Evolutionary conservation across 192 early-diverging fungal genomes (phyloP), one percentile per base, ranked within the genome.

Genomic region (Entomortierella chlamydospora): DNA sequence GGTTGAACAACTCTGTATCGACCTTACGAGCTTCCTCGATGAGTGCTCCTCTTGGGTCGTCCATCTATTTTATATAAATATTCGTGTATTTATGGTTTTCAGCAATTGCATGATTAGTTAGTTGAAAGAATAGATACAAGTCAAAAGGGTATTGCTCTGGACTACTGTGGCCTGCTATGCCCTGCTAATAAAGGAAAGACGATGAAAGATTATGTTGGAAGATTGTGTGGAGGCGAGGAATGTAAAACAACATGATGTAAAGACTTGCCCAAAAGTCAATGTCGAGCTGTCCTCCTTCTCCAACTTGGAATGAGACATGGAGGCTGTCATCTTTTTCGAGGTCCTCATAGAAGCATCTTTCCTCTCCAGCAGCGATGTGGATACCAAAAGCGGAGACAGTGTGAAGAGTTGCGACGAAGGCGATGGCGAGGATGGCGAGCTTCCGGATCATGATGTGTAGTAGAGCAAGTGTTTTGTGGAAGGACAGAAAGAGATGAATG

Each of bases 271-370:
- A 83, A 61, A 91, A 93, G 70, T 93, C 91, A 71, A 93, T 84
- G 60, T 91, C 90, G 47, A 90, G 65, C 64, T 87, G 73, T 29
- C 87, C 89, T 54, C 89, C 90, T 31, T 89, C 88, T 50, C 83
- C 85, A 49, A 93, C 91, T 73, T 94, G 87, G 67, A 82, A 94
- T 15, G 87, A 83, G 28, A 93, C 57, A 59, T 91, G 91, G 41
- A 94, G 62, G 57, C 85, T 83, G 65, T 93, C 91, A 25, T 69
- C 84, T 20, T 61, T 52, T n/a, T 90, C 81, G 17, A 94, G 71
- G 2, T 82, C 64, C 68, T 94, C 93, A 81, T 83, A 90, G 73
- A 91, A 94, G 73, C 93, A 94, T 57, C 68, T 60, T 25, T 68
- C 68, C 33, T 70, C 76, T 5, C 55, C 51, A 47, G 76, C 68